Evolutionary conservation across 768 basidiomycete genomes (phyloP).

Genomic region (Lentinula boryana): DNA sequence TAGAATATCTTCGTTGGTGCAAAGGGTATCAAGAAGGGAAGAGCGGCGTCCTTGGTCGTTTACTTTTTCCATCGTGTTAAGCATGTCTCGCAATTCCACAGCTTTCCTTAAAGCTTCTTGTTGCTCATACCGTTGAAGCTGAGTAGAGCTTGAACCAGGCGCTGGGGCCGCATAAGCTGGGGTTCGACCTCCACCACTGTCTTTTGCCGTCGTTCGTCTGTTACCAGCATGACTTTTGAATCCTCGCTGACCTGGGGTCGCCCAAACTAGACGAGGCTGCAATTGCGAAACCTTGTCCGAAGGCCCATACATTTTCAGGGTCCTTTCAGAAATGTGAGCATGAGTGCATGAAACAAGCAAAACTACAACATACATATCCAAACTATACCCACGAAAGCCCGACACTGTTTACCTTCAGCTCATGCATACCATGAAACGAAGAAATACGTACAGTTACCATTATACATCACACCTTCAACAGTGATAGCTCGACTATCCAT

Average conservation of each 20-base stretch:
- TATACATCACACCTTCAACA: slow-evolving; percentile 61
- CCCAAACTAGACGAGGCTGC: slow-evolving; percentile 68
- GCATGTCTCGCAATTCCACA: slow-evolving; percentile 57
- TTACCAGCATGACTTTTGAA: slow-evolving; percentile 23
- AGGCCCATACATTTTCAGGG: slow-evolving; percentile 66
- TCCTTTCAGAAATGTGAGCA: slow-evolving; percentile 30
- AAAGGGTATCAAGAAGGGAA: slow-evolving; percentile 65
- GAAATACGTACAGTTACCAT: slow-evolving; percentile 54
- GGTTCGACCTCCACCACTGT: neutral
- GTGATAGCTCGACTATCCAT: slow-evolving; percentile 59
- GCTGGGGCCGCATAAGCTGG: slow-evolving; percentile 10
- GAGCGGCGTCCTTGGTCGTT: slow-evolving; percentile 69
- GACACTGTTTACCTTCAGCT: slow-evolving; percentile 24
- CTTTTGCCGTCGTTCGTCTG: neutral
- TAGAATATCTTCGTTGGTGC: slow-evolving; percentile 63
- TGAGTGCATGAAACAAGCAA: neutral
- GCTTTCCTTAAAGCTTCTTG: slow-evolving; percentile 56
- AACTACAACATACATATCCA: slow-evolving; percentile 50
- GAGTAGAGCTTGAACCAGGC: slow-evolving; percentile 3
- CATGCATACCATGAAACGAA: neutral
- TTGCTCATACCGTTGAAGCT: slow-evolving; percentile 32
- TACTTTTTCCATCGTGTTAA: slow-evolving; percentile 67
- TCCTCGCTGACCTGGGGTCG: slow-evolving; percentile 62
- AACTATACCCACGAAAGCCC: slow-evolving; percentile 40
- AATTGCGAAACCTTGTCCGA: slow-evolving; percentile 52